phyloP scores from a whole-genome alignment of 2,329 filamentous ascomycete species.

The Hypoxylon sp. region DNA sequence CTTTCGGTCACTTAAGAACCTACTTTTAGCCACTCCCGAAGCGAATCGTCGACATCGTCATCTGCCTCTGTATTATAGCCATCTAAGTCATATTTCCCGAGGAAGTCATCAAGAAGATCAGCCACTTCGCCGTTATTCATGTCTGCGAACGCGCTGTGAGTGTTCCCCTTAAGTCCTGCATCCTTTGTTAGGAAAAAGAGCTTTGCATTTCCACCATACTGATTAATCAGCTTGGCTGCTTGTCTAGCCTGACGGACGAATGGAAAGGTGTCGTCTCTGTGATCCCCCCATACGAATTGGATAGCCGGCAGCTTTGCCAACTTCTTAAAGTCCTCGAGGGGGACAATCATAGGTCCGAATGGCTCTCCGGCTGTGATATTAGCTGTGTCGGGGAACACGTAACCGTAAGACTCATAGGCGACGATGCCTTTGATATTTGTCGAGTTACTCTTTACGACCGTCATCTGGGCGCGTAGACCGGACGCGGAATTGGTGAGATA shows the following conservation, averaged over 20 bases:
- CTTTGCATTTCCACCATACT: constrained; percentile 52
- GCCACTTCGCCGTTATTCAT: constrained; percentile 53
- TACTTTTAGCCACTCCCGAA: constrained; percentile 15
- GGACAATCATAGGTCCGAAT: constrained; percentile 48
- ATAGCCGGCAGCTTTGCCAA: constrained; percentile 46
- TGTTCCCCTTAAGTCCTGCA: constrained; percentile 50
- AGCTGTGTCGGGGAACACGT: constrained; percentile 48
- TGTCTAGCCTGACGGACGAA: constrained; percentile 45
- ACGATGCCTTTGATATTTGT: constrained; percentile 58
- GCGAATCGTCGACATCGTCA: constrained; percentile 9
- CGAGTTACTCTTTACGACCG: constrained; percentile 54
- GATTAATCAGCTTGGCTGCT: constrained; percentile 50
- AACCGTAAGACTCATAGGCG: constrained; percentile 49
- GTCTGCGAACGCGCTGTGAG: constrained; percentile 52
- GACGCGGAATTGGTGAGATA: constrained; percentile 57
- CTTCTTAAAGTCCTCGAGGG: constrained; percentile 51
- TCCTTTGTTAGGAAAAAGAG: constrained; percentile 49
- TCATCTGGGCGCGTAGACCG: constrained; percentile 55
- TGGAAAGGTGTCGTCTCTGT: constrained; percentile 46
- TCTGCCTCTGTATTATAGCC: constrained; percentile 34
- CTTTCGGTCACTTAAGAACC: not conserved
- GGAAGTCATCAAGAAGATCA: constrained; percentile 48
- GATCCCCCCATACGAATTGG: constrained; percentile 51
- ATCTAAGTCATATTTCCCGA: constrained; percentile 47
- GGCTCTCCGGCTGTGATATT: constrained; percentile 47